Conservation (phyloP, 2,329 filamentous ascomycete genomes). For the Phialemoniopsis sp. region DNA sequence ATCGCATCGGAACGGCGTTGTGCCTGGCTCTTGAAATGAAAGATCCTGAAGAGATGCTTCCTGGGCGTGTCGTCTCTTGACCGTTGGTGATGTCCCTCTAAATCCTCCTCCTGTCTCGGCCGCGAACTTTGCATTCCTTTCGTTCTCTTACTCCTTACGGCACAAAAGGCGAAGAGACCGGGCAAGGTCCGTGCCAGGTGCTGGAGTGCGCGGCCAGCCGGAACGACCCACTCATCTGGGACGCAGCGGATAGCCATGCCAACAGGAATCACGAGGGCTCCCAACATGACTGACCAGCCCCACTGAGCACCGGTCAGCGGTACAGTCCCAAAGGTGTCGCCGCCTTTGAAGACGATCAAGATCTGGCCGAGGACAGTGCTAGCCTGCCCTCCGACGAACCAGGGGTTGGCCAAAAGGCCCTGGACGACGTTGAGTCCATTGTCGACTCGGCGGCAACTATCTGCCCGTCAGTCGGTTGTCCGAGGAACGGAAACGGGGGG, state of each 20-base stretch:
- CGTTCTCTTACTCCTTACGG: no score
- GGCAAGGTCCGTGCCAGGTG: no score
- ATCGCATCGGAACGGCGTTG: no score
- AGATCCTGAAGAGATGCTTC: no score
- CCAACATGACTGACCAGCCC: conserved; percentile 66
- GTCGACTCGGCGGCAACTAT: conserved; percentile 70
- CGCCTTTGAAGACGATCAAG: conserved; percentile 67
- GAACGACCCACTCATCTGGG: conserved; percentile 37
- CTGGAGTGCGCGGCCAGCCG: no score
- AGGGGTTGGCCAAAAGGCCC: conserved; percentile 67
- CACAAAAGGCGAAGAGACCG: no score
- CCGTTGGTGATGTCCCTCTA: no score
- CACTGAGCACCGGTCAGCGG: conserved; percentile 60
- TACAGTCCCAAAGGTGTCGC: conserved; percentile 59
- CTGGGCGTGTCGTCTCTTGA: no score
- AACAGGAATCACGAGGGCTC: conserved; percentile 63
- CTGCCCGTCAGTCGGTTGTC: conserved; percentile 69
- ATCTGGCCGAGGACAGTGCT: conserved; percentile 67
- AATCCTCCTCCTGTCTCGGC: no score
- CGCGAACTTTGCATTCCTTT: no score
- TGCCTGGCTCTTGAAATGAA: no score
- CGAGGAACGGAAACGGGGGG: background rate
- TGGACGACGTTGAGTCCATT: conserved; percentile 80
- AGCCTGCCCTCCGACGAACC: conserved; percentile 66
- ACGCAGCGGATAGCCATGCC: conserved; percentile 43